Base-by-base conservation (phyloP, 2,329 filamentous ascomycete genomes). In the Fusarium incarnatum region DNA sequence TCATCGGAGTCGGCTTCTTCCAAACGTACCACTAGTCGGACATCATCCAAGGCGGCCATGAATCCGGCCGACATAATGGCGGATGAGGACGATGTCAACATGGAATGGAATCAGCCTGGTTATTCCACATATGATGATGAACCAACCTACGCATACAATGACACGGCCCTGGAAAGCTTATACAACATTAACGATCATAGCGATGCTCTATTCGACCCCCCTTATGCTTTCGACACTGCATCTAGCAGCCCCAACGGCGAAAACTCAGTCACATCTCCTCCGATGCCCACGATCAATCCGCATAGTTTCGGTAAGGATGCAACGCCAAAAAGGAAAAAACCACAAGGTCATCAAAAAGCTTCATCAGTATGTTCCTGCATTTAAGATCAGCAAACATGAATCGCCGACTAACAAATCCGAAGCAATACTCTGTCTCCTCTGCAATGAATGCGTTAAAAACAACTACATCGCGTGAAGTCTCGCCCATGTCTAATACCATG, bases 171-270 rank as follows among this genome's bases (percentile, higher is more conserved):
- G 50, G 77, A 77, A 48, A 52, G 20, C 18, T 59, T 80, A 8
- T 80, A 79, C 53, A 72, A 61, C 37, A 79, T 80, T 58, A 63
- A 68, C 30, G 74, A 78, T n/a, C 70, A 77, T 20, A 77, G 79
- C 59, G 83, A 85, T 63, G 81, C 81, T 69, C 81, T 82, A 54
- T 83, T 86, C 81, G 81, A 84, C 55, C 79, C 81, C 47, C 79
- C 83, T 49, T 88, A 89, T 70, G 85, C 88, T 68, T 89, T 90
- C 73, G 84, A 86, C 18, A 88, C 86, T 71, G 85, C 85, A 11
- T 85, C 86, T 3, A 88, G 84, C 70, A 91, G 87, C 64, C 87
- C 88, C 16, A 73, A 67, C 34, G 68, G 60, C 16, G 75, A 67
- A 37, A 55, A 67, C 12, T 75, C 81, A 57, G 81, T 84, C 68